Percentiles rank a stretch among this genome's conserved stretches.
phyloP scores from a whole-genome alignment of 2,329 filamentous ascomycete species.

The Cercospora canescens region DNA sequence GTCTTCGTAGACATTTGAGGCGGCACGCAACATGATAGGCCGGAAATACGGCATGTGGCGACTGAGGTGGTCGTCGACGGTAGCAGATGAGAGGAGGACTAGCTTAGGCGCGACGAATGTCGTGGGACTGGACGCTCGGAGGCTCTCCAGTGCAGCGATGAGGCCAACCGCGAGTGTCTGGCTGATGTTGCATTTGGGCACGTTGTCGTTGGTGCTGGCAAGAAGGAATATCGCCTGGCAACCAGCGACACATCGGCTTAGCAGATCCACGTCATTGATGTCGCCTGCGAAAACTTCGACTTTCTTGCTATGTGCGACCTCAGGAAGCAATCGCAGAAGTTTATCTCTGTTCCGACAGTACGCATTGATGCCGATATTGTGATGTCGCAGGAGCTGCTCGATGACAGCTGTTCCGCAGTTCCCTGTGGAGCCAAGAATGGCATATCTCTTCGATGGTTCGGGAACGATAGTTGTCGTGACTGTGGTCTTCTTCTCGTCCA shows the following conservation, averaged over 20 bases:
- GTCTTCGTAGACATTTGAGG: slow-evolving; percentile 40
- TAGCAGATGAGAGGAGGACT: slow-evolving; percentile 47
- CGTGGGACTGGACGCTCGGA: slow-evolving; percentile 22
- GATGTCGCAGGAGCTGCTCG: slow-evolving; percentile 38
- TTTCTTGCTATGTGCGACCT: slow-evolving; percentile 32
- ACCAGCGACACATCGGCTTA: slow-evolving; percentile 40
- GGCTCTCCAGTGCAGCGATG: slow-evolving; percentile 44
- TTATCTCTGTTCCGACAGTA: slow-evolving; percentile 49
- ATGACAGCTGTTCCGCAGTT: slow-evolving; percentile 48
- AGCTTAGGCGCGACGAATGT: slow-evolving; percentile 38
- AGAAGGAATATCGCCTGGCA: slow-evolving; percentile 37
- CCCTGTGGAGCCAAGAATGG: slow-evolving; percentile 33
- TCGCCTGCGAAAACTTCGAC: slow-evolving; percentile 40
- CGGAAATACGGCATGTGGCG: slow-evolving; percentile 34
- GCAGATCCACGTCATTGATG: slow-evolving; percentile 42
- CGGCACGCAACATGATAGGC: slow-evolving; percentile 13
- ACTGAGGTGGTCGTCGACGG: slow-evolving; percentile 42
- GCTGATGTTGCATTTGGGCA: slow-evolving; percentile 37
- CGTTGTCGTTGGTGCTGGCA: slow-evolving; percentile 21
- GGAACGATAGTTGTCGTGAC: not conserved
- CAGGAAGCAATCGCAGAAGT: slow-evolving; percentile 39
- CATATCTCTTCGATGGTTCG: slow-evolving; percentile 13
- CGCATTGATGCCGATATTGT: slow-evolving; percentile 39
- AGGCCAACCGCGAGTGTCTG: slow-evolving; percentile 41
- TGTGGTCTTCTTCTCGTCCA: not conserved